These are phyloP conservation scores for Herpotrichia juniperi DNA, from an alignment of 2,329 filamentous ascomycete genomes.

Conservation along the genomic window DNA sequence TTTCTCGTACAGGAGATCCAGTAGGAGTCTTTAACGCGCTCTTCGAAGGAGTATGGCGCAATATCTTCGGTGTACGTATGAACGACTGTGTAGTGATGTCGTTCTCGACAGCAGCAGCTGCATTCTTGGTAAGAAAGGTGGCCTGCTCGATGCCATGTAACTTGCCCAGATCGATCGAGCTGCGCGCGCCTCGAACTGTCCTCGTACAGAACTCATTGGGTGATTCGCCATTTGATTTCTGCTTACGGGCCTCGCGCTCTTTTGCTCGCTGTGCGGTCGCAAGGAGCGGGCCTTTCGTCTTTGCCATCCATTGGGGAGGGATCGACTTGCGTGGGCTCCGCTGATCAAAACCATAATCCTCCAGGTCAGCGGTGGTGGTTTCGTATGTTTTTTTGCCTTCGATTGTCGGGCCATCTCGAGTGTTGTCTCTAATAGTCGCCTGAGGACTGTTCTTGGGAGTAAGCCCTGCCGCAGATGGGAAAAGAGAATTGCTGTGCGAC, in stretches of 20 bases:
- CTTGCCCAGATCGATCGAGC: slow-evolving; percentile 21
- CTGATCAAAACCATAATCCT: not conserved
- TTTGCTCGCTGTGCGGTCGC: slow-evolving; percentile 30
- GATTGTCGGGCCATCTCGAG: not conserved
- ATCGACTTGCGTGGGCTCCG: slow-evolving; percentile 34
- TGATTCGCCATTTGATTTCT: slow-evolving; percentile 12
- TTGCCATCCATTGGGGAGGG: slow-evolving; percentile 30
- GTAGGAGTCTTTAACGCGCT: slow-evolving; percentile 24
- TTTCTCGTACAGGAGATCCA: slow-evolving; percentile 19
- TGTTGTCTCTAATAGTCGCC: not conserved
- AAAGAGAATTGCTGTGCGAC: not conserved
- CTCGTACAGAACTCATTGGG: slow-evolving; percentile 16
- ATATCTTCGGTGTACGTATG: slow-evolving; percentile 17
- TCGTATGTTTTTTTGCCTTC: not conserved
- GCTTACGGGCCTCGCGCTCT: slow-evolving; percentile 26
- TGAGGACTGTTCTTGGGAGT: not conserved
- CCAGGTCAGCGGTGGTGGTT: not conserved
- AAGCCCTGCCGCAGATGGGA: not conserved
- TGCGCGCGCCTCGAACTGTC: slow-evolving; percentile 22
- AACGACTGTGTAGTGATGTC: slow-evolving; percentile 19
- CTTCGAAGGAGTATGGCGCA: slow-evolving; percentile 23
- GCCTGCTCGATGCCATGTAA: slow-evolving; percentile 14
- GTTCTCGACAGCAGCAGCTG: slow-evolving; percentile 26
- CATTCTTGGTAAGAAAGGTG: slow-evolving; percentile 37
- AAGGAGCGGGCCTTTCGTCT: slow-evolving; percentile 19